Evolutionary conservation across 129 eudicot species (phyloP).

Genomic region (Chrysanthemum lavandulifolium): DNA sequence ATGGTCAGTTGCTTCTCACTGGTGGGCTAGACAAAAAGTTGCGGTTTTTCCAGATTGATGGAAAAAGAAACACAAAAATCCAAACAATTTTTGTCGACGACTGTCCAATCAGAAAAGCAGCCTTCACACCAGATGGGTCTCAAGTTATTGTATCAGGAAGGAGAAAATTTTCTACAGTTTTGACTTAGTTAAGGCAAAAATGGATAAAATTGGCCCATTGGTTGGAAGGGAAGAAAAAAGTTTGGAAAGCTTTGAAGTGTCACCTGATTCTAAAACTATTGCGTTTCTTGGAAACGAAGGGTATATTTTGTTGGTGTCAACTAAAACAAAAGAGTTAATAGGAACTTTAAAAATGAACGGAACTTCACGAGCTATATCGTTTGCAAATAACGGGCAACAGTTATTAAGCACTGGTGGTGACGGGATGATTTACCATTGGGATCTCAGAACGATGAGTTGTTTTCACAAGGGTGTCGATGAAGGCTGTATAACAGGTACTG

Average conservation of each 20-base stretch:
- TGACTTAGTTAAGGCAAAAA: conserved; percentile 67
- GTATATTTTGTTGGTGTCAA: conserved; percentile 68
- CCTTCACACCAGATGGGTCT: conserved; percentile 86
- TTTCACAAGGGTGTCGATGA: conserved; percentile 85
- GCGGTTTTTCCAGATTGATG: conserved; percentile 89
- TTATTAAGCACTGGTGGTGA: conserved; percentile 87
- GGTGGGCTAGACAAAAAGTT: conserved; percentile 75
- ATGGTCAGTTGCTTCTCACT: conserved; percentile 83
- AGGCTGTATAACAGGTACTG: conserved; percentile 75
- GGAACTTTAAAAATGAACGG: conserved; percentile 96
- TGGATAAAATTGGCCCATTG: conserved; percentile 73
- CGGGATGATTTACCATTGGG: conserved; percentile 93
- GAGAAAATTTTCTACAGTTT: conserved; percentile 85
- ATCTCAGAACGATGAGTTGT: conserved; percentile 74
- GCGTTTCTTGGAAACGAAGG: conserved; percentile 93
- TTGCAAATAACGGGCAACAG: conserved; percentile 54
- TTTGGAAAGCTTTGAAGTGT: conserved; percentile 75
- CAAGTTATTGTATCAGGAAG: conserved; percentile 82
- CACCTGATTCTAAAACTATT: conserved; percentile 89
- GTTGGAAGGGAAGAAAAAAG: conserved; percentile 89
- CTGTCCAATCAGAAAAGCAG: conserved; percentile 76
- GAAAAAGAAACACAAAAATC: conserved; percentile 72
- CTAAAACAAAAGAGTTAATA: conserved; percentile 75
- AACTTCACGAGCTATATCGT: conserved; percentile 72
- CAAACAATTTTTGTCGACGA: conserved; percentile 77